phyloP scores from a whole-genome alignment of 129 eudicot genomes.

The Flaveria sonorensis region DNA sequence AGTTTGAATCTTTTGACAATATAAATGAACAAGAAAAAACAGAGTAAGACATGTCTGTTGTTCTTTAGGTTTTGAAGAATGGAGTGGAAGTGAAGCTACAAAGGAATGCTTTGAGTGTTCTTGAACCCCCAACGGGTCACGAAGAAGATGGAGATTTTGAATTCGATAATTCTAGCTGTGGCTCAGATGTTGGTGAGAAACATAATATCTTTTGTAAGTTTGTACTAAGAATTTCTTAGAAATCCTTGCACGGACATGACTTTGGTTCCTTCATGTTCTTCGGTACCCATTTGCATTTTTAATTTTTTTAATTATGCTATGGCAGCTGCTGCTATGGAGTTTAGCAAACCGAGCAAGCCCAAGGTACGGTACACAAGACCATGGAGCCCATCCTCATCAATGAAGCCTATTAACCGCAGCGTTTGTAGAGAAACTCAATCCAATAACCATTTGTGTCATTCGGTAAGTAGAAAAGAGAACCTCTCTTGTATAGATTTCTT shows the following conservation, averaged over 20 bases:
- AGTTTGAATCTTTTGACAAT: background rate
- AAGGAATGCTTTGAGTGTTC: slow-evolving; percentile 91
- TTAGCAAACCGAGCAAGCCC: slow-evolving; percentile 77
- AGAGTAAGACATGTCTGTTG: background rate
- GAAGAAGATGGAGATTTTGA: slow-evolving; percentile 86
- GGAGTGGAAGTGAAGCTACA: slow-evolving; percentile 98
- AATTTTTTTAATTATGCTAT: background rate
- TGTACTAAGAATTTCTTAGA: slow-evolving; percentile 1
- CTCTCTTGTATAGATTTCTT: slow-evolving; percentile 6
- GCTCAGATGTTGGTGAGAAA: slow-evolving; percentile 56
- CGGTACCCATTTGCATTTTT: background rate
- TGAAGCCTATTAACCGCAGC: slow-evolving; percentile 53
- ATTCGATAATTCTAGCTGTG: slow-evolving; percentile 69
- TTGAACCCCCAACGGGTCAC: slow-evolving; percentile 94
- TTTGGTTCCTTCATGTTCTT: background rate
- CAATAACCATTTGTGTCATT: slow-evolving; percentile 35
- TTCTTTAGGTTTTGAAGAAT: slow-evolving; percentile 77
- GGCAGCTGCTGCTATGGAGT: slow-evolving; percentile 62
- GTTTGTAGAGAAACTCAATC: slow-evolving; percentile 52
- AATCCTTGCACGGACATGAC: background rate
- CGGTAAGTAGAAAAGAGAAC: slow-evolving; percentile 50
- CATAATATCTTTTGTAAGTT: slow-evolving; percentile 60
- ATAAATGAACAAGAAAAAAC: background rate
- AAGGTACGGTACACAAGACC: slow-evolving; percentile 70
- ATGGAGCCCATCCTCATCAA: slow-evolving; percentile 56